Base-by-base conservation (phyloP, 2,329 filamentous ascomycete species). In the Ceratocystis variospora region DNA sequence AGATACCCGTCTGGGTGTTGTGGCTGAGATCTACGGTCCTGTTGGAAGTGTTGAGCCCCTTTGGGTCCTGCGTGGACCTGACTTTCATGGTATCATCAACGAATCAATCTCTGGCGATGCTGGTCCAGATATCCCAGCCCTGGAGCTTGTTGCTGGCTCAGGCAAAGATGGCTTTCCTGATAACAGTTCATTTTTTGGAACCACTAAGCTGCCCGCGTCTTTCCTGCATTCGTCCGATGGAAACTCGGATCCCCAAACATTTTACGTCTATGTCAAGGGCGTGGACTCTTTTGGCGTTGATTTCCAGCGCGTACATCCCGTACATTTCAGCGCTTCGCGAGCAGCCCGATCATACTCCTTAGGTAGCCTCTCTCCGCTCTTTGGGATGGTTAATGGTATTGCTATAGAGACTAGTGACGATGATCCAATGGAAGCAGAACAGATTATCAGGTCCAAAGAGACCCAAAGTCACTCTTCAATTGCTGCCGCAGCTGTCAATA, bases 11-110 rank as follows among this genome's bases (percentile, higher is more conserved):
- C 28, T 70, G 33, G 69, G 63, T 2, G 48, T 65, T 17, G 62
- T 65, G 1, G 66, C 68, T 8, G 61, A 69, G 48, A 33, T 70
- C 6, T 69, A 67, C 22, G 69, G 67, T 8, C 64, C 67, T n/a
- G 48, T 63, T 0, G 61, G 45, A n/a, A 28, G n/a, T 3, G 53
- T 46, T 8, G 55, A 62, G 10, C 61, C 67, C 12, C 19, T 63
- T n/a, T 68, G 67, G 67, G 25, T 68, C 12, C 28, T 68, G 5
- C 63, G 63, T 6, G 64, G 59, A 55, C 53, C 61, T 7, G 48
- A 68, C 22, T 68, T 61, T 33, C 61, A 48, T 31, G 48, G 59
- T 53, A 10, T 66, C 6, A 15, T 37, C 53, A 68, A 63, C 50
- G 44, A 44, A 19, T 68, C 63, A 1, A 44, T 63, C 25, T 4